A percentile compares a stretch with the other conserved stretches of the same genome.
These are phyloP conservation scores for Acacia concinna DNA, from an alignment of 331 rosid genomes.

Conservation along the genomic window DNA sequence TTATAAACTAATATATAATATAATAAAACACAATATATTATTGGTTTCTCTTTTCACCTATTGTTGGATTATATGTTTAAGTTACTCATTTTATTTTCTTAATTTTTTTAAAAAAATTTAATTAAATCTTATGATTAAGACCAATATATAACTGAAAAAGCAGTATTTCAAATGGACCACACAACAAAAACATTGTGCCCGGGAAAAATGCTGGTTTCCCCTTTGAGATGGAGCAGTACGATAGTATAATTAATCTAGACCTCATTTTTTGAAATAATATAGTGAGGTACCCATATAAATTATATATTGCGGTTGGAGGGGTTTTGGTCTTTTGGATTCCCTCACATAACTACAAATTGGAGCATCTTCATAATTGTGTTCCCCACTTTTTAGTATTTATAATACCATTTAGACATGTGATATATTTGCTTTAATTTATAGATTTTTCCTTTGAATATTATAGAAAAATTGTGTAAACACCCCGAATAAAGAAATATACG, in stretches of 20 bases:
- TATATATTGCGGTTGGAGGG: not conserved
- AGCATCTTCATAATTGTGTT: not conserved
- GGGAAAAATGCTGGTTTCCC: not conserved
- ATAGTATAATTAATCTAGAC: too few relatives aligned
- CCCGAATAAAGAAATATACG: too few relatives aligned
- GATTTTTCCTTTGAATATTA: not conserved
- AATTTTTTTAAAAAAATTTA: too few relatives aligned
- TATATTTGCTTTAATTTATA: not conserved
- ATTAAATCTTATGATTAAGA: too few relatives aligned
- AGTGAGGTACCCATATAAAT: not conserved
- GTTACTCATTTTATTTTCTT: too few relatives aligned
- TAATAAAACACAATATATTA: too few relatives aligned
- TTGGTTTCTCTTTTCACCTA: too few relatives aligned
- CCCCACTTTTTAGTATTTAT: not conserved
- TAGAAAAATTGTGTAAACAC: too few relatives aligned
- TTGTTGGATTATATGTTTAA: too few relatives aligned
- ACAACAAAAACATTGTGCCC: not conserved
- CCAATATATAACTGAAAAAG: not conserved
- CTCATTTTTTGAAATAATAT: too few relatives aligned
- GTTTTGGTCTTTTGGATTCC: not conserved
- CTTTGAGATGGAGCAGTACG: not conserved
- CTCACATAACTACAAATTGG: not conserved
- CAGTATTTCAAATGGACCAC: not conserved
- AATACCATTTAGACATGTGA: not conserved
- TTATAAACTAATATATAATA: too few relatives aligned